Conservation (phyloP, 2,329 filamentous ascomycete genomes). For the Sphaerostilbella broomeana region DNA sequence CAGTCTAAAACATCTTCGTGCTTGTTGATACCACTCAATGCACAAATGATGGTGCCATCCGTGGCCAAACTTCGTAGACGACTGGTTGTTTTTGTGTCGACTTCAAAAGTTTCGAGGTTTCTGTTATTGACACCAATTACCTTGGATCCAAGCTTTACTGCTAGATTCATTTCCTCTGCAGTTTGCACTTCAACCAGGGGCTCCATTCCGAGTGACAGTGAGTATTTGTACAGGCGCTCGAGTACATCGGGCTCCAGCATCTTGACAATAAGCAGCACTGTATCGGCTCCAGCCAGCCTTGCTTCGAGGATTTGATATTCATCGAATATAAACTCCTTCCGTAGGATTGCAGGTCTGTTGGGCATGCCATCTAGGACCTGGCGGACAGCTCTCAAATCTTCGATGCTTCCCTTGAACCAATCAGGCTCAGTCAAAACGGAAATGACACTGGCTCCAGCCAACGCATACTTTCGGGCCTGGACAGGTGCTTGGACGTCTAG, state of each 20-base stretch:
- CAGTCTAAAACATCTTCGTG: slow-evolving; percentile 84
- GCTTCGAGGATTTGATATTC: slow-evolving; percentile 98
- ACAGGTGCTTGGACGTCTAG: slow-evolving; percentile 79
- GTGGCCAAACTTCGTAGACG: slow-evolving; percentile 82
- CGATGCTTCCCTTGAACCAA: slow-evolving; percentile 98
- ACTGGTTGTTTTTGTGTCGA: slow-evolving; percentile 87
- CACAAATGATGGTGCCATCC: slow-evolving; percentile 80
- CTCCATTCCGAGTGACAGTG: slow-evolving; percentile 87
- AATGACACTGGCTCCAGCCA: slow-evolving; percentile 92
- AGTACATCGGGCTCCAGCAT: slow-evolving; percentile 79
- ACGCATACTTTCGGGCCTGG: slow-evolving; percentile 85
- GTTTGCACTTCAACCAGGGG: slow-evolving; percentile 96
- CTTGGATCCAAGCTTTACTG: slow-evolving; percentile 77
- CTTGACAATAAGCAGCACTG: slow-evolving; percentile 92
- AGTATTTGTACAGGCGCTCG: slow-evolving; percentile 79
- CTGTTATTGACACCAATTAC: slow-evolving; percentile 98
- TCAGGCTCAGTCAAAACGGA: slow-evolving; percentile 97
- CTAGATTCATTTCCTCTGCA: slow-evolving; percentile 82
- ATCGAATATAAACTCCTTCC: slow-evolving; percentile 97
- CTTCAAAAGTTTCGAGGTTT: slow-evolving; percentile 92
- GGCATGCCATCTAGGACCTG: slow-evolving; percentile 86
- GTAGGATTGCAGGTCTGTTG: slow-evolving; percentile 82
- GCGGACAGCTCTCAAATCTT: slow-evolving; percentile 81
- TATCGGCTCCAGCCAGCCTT: slow-evolving; percentile 86
- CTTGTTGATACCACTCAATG: slow-evolving; percentile 86